A percentile compares a stretch with the other conserved stretches of the same genome.
phyloP scores from a whole-genome alignment of 1,139 yeast species.

The Debaryomyces sp. region DNA sequence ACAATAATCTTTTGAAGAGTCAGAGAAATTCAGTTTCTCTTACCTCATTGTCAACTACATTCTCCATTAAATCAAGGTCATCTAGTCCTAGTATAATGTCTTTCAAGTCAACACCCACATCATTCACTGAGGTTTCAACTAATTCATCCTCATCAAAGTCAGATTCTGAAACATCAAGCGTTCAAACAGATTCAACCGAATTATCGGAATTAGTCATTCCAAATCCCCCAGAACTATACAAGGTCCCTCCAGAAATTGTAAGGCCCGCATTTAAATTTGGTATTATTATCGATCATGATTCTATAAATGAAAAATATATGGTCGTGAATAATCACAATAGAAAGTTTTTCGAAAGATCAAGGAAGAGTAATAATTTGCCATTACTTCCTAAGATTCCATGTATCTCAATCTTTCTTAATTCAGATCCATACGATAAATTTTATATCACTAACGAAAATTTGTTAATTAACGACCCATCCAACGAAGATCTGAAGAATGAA shows the following conservation, averaged over 20 bases:
- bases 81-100: slow-evolving; percentile 50
- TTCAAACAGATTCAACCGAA: slow-evolving; percentile 9
- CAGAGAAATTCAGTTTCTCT: slow-evolving; percentile 39
- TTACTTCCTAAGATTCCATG: slow-evolving; percentile 35
- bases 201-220: slow-evolving; percentile 13
- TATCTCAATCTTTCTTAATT: slow-evolving; percentile 36
- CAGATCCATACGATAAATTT: slow-evolving; percentile 33
- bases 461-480: slow-evolving; percentile 5
- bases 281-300: slow-evolving; percentile 45
- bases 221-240: slow-evolving; percentile 50
- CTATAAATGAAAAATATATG: slow-evolving; percentile 37
- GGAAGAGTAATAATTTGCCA: slow-evolving; percentile 19
- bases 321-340: slow-evolving; percentile 20
- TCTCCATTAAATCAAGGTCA: slow-evolving; percentile 39
- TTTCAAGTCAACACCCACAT: slow-evolving; percentile 43
- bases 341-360: slow-evolving; percentile 7
- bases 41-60: slow-evolving; percentile 42
- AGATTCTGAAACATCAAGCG: slow-evolving; percentile 24
- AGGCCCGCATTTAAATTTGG: slow-evolving; percentile 54
- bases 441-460: slow-evolving; percentile 35
- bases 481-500: slow-evolving; percentile 8
- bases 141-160: slow-evolving; percentile 29
- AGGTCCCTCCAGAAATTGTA: slow-evolving; percentile 48
- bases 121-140: slow-evolving; percentile 39
- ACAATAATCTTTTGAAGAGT: slow-evolving; percentile 11